Evolutionary conservation across 768 basidiomycete genomes (phyloP).

Genomic region (Boletus vinaceobasis): DNA sequence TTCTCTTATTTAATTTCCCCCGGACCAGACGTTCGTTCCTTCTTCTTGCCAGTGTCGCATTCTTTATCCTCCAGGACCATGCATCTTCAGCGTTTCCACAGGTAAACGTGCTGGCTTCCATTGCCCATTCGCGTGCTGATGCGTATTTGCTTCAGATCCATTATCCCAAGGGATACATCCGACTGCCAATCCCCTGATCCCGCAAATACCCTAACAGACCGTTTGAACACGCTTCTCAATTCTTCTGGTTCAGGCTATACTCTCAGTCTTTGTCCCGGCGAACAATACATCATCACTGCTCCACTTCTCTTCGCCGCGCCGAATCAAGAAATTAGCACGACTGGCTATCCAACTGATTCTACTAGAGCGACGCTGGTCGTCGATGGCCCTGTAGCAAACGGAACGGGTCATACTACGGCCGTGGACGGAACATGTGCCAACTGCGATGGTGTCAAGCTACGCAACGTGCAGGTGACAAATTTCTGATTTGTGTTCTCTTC

Average conservation of each 20-base stretch:
- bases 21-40: background rate
- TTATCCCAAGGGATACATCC: background rate
- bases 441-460: slow-evolving; percentile 58
- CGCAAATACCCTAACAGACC: slow-evolving; percentile 57
- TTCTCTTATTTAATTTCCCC: background rate
- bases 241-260: slow-evolving; percentile 64
- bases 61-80: slow-evolving; percentile 6
- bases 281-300: slow-evolving; percentile 60
- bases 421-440: slow-evolving; percentile 61
- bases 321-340: slow-evolving; percentile 79
- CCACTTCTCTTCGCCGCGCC: slow-evolving; percentile 64
- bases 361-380: slow-evolving; percentile 70
- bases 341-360: slow-evolving; percentile 67
- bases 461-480: slow-evolving; percentile 63
- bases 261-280: slow-evolving; percentile 61
- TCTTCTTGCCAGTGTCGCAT: background rate
- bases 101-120: slow-evolving; percentile 3
- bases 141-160: background rate
- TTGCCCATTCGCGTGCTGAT: slow-evolving; percentile 2
- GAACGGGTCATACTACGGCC: slow-evolving; percentile 68
- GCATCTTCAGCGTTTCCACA: slow-evolving; percentile 2
- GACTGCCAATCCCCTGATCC: slow-evolving; percentile 48
- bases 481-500: background rate
- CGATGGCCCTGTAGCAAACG: slow-evolving; percentile 57
- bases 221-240: slow-evolving; percentile 61